Percentiles rank a stretch among this genome's conserved stretches.
Evolutionary conservation across 768 basidiomycete genomes (phyloP).

Genomic region (Termitomyces sp.): DNA sequence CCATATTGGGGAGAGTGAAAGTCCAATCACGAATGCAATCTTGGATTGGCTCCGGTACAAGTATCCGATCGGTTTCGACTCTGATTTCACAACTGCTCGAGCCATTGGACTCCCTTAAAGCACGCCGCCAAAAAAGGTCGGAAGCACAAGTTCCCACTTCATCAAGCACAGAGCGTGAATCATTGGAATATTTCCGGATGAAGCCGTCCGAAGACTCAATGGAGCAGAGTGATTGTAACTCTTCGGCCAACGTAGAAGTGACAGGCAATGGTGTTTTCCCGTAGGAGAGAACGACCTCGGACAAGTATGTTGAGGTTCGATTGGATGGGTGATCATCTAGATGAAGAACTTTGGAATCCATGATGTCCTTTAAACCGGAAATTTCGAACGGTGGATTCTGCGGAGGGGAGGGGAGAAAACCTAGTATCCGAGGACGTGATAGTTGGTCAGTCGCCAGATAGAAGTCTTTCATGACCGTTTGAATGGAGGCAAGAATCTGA

Average conservation of each 20-base stretch:
- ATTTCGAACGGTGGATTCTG: constrained; percentile 29
- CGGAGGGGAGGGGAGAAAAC: constrained; percentile 21
- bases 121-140: constrained; percentile 68
- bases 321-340: constrained; percentile 31
- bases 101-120: constrained; percentile 40
- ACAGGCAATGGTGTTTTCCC: constrained; percentile 35
- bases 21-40: constrained; percentile 57
- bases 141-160: constrained; percentile 70
- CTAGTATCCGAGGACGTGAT: constrained; percentile 42
- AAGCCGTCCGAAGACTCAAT: constrained; percentile 25
- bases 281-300: constrained; percentile 56
- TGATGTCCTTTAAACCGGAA: constrained; percentile 35
- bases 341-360: constrained; percentile 40
- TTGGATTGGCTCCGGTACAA: constrained; percentile 26
- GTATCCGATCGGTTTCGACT: constrained; percentile 28
- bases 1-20: constrained; percentile 63
- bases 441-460: constrained; percentile 35
- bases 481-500: constrained; percentile 34
- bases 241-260: constrained; percentile 41
- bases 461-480: constrained; percentile 45
- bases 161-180: constrained; percentile 43
- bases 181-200: constrained; percentile 42
- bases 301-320: constrained; percentile 23
- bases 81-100: constrained; percentile 36
- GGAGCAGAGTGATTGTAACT: constrained; percentile 46